Evolutionary conservation across 176 grass and related monocot species (phyloP), one percentile per base, ranked within the genome.

Genomic region (Aegilops umbellulata): DNA sequence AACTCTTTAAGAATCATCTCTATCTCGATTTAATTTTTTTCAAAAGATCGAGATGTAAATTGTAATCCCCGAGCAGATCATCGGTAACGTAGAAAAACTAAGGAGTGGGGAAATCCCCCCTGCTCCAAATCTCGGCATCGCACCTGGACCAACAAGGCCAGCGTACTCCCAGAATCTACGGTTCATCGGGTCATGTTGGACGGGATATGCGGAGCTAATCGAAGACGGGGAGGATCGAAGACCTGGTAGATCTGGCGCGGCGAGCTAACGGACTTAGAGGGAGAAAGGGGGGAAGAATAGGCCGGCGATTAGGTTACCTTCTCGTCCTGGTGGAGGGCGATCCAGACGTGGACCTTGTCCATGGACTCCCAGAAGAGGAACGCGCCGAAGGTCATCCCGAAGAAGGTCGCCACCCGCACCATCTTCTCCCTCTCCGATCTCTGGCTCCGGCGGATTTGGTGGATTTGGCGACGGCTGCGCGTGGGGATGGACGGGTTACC

Each of bases 281-380:
- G 12, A 4, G 30, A n/a, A 2, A 2, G 49, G 57, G 72, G 60
- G 19, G 27, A 25, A 74, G 47, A 75, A 17, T 72, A 29, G 23
- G 26, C 8, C n/a, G 65, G 71, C 13, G 68, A 86, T 8, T 63
- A 73, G 36, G 15, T 60, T 23, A 98, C 93, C 96, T 95, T 98
- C 78, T 98, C 93, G 81, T 98, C 96, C 84, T 98, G 91, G 88
- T 94, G 96, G 80, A 98, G 93, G 51, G 96, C 93, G 84, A 94
- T 94, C 96, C 91, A 98, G 75, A 98, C 90, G 65, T 95, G 96
- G 75, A 92, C 71, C 49, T 82, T 98, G 53, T 94, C 93, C 95
- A 98, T 98, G 62, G 96, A 95, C 65, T 95, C 90, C 96, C 93
- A 94, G 90, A 95, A 98, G 91, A 95, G 88, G 88, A 95, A 98